Evolutionary conservation across 2,329 filamentous ascomycete species (phyloP).

Genomic region (Ophiocordyceps camponoti-floridani): DNA sequence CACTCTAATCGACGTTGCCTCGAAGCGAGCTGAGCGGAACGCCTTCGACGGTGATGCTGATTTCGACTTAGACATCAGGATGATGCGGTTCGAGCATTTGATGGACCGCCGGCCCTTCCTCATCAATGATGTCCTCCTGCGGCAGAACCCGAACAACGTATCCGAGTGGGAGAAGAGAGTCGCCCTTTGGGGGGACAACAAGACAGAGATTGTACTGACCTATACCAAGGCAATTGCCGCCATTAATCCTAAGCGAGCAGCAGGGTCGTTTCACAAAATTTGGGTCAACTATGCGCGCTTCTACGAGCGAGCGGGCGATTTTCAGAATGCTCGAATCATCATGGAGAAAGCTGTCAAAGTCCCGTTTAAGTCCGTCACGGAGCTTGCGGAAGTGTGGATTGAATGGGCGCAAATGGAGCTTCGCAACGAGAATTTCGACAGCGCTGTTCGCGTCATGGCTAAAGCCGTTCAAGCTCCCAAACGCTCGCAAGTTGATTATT

Average conservation of each 20-base stretch:
- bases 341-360: constrained; percentile 98
- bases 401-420: constrained; percentile 99
- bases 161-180: constrained; percentile 95
- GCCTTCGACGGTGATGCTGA: constrained; percentile 68
- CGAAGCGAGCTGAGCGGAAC: constrained; percentile 61
- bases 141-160: constrained; percentile 93
- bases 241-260: constrained; percentile 84
- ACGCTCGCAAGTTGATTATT: constrained; percentile 95
- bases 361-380: constrained; percentile 91
- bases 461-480: constrained; percentile 96
- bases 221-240: constrained; percentile 89
- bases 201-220: constrained; percentile 76
- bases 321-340: constrained; percentile 74
- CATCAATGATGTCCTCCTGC: constrained; percentile 83
- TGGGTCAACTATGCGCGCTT: constrained; percentile 97
- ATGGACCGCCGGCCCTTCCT: constrained; percentile 96
- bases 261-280: constrained; percentile 82
- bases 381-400: constrained; percentile 96
- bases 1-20: constrained; percentile 75
- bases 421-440: constrained; percentile 87
- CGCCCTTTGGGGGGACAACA: constrained; percentile 89
- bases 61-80: constrained; percentile 85
- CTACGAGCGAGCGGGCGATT: constrained; percentile 75
- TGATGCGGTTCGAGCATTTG: constrained; percentile 94
- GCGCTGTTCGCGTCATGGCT: constrained; percentile 87